A percentile compares a stretch with the other conserved stretches of the same genome.
phyloP scores from a whole-genome alignment of 2,329 filamentous ascomycete species.

The Tetracladium maxilliforme region DNA sequence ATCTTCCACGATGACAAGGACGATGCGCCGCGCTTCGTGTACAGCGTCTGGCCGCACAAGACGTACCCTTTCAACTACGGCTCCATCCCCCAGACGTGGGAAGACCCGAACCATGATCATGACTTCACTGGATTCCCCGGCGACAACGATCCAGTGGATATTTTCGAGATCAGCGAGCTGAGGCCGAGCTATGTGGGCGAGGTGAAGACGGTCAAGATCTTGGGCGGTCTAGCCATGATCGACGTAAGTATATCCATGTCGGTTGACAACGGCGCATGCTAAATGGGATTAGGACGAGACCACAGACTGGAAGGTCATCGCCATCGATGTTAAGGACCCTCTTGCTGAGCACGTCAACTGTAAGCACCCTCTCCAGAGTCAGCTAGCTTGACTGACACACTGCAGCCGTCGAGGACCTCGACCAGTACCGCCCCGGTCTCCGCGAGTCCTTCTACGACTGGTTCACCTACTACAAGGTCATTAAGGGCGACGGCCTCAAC shows the following conservation, averaged over 20 bases:
- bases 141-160: constrained; percentile 26
- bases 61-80: constrained; percentile 26
- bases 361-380: constrained; percentile 6
- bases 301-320: constrained; percentile 25
- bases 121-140: constrained; percentile 19
- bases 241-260: constrained; percentile 13
- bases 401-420: constrained; percentile 19
- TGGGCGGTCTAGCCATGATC: constrained; percentile 22
- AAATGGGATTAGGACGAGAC: constrained; percentile 9
- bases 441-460: constrained; percentile 19
- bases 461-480: constrained; percentile 25
- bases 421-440: constrained; percentile 21
- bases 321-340: constrained; percentile 20
- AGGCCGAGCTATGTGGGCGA: constrained; percentile 19
- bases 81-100: constrained; percentile 28
- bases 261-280: constrained; percentile 1
- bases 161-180: constrained; percentile 22
- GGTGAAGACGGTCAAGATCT: constrained; percentile 24
- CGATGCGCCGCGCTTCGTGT: constrained; percentile 20
- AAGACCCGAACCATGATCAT: constrained; percentile 23
- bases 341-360: constrained; percentile 19
- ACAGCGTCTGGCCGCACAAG: constrained; percentile 26
- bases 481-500: constrained; percentile 18
- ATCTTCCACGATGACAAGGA: constrained; percentile 25
- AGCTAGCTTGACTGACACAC: accelerated